Conservation (phyloP, 169 alveolate genomes). For the Babesia bigemina region DNA sequence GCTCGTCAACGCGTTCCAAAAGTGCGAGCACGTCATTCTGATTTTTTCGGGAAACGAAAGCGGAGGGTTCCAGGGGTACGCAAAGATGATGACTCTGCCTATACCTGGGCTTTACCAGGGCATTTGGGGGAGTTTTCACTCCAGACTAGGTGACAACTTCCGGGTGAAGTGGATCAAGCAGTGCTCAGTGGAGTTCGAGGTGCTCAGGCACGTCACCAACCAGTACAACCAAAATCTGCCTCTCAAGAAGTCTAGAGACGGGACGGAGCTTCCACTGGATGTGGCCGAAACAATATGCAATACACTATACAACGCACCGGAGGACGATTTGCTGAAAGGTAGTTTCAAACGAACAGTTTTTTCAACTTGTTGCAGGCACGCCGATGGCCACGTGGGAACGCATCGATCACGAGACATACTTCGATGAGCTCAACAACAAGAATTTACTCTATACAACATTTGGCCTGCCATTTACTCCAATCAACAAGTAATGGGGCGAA, state of each 20-base stretch:
- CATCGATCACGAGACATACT: conserved; percentile 41
- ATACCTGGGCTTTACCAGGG: conserved; percentile 69
- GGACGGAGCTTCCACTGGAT: conserved; percentile 79
- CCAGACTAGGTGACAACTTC: conserved; percentile 78
- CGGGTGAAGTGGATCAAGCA: conserved; percentile 84
- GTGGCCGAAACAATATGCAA: conserved; percentile 74
- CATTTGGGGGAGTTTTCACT: conserved; percentile 78
- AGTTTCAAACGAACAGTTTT: background rate
- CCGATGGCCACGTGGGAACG: conserved; percentile 44
- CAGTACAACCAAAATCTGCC: conserved; percentile 81
- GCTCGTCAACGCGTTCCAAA: conserved; percentile 63
- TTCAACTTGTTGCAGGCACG: conserved; percentile 11
- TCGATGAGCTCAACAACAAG: conserved; percentile 40
- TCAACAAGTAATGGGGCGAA: background rate
- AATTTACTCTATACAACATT: conserved; percentile 21
- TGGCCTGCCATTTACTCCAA: conserved; percentile 36
- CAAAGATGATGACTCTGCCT: conserved; percentile 76
- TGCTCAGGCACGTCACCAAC: conserved; percentile 69
- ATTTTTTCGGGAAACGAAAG: conserved; percentile 82
- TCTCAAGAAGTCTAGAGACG: conserved; percentile 80
- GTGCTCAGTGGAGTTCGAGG: conserved; percentile 77
- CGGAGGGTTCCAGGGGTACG: conserved; percentile 85
- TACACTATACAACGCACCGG: conserved; percentile 42
- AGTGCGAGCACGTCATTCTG: conserved; percentile 74
- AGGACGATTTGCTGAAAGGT: conserved; percentile 51